Percentiles rank a stretch among this genome's conserved stretches.
phyloP scores from a whole-genome alignment of 768 basidiomycete species.

The Mycena maculata region DNA sequence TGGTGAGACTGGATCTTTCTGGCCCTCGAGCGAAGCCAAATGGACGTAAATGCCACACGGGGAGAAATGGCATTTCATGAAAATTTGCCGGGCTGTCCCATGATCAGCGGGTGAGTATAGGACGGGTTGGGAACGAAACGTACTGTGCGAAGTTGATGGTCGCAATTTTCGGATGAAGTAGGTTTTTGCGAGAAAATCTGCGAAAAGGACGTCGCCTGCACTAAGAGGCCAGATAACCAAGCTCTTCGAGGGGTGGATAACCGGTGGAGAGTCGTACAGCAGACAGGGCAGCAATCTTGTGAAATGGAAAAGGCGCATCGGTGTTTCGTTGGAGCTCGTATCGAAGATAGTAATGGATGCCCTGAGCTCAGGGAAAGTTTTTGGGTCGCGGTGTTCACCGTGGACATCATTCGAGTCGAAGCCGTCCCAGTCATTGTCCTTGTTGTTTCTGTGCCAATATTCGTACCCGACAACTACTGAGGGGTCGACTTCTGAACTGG shows the following conservation, averaged over 20 bases:
- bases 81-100: conserved; percentile 39
- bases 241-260: conserved; percentile 39
- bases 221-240: conserved; percentile 45
- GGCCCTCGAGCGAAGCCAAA: conserved; percentile 42
- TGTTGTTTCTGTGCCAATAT: conserved; percentile 11
- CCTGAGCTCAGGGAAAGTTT: not conserved
- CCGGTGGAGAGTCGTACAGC: conserved; percentile 43
- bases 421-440: conserved; percentile 6
- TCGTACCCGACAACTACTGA: conserved; percentile 28
- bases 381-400: not conserved
- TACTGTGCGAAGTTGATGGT: conserved; percentile 43
- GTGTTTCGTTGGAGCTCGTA: not conserved
- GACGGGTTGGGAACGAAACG: not conserved
- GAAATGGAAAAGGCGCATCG: conserved; percentile 34
- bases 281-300: conserved; percentile 31
- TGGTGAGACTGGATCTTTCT: conserved; percentile 16
- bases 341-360: conserved; percentile 29
- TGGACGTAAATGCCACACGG: conserved; percentile 40
- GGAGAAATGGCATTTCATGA: conserved; percentile 44
- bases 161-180: conserved; percentile 42
- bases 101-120: not conserved
- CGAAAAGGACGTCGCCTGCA: conserved; percentile 44
- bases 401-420: conserved; percentile 18
- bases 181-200: conserved; percentile 39
- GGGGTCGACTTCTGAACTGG: conserved; percentile 17